Evolutionary conservation across 306 rosid species (phyloP).

Genomic region (Quercus engelmannii): DNA sequence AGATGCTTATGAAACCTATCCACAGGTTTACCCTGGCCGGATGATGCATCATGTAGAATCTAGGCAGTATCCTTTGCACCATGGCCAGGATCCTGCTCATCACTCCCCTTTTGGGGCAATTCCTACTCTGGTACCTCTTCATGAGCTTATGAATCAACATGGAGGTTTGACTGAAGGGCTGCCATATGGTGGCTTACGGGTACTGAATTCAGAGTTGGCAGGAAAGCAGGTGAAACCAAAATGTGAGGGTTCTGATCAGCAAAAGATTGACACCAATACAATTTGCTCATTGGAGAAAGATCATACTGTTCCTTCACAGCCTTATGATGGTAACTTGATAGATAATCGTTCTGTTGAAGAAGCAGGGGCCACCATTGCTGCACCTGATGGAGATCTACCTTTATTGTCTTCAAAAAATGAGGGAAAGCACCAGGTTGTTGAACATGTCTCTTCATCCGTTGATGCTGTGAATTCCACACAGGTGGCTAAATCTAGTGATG

Average conservation of each 20-base stretch:
- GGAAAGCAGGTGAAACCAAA: slow-evolving; percentile 33
- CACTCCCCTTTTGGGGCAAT: slow-evolving; percentile 35
- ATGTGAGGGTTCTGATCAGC: slow-evolving; percentile 43
- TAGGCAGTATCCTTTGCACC: slow-evolving; percentile 37
- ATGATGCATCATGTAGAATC: slow-evolving; percentile 35
- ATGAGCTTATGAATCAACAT: slow-evolving; percentile 41
- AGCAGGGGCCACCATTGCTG: slow-evolving; percentile 31
- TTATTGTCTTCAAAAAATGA: slow-evolving; percentile 43
- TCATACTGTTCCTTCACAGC: slow-evolving; percentile 31
- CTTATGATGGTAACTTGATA: slow-evolving; percentile 25
- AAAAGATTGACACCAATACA: slow-evolving; percentile 39
- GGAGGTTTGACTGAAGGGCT: slow-evolving; percentile 36
- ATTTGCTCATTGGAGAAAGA: slow-evolving; percentile 30
- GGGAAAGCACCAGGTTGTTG: slow-evolving; percentile 47
- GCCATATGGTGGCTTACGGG: slow-evolving; percentile 32
- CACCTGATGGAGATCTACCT: slow-evolving; percentile 32
- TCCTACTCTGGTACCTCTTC: slow-evolving; percentile 39
- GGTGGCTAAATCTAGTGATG: slow-evolving; percentile 47
- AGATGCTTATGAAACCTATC: slow-evolving; percentile 34
- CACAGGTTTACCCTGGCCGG: slow-evolving; percentile 31
- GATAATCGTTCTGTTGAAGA: slow-evolving; percentile 34
- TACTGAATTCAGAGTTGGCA: slow-evolving; percentile 40
- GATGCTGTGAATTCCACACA: slow-evolving; percentile 41
- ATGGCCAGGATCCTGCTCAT: slow-evolving; percentile 37
- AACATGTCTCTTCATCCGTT: slow-evolving; percentile 38